phyloP scores from a whole-genome alignment of 805 yeast genomes.

The Ogataea ramenticola region DNA sequence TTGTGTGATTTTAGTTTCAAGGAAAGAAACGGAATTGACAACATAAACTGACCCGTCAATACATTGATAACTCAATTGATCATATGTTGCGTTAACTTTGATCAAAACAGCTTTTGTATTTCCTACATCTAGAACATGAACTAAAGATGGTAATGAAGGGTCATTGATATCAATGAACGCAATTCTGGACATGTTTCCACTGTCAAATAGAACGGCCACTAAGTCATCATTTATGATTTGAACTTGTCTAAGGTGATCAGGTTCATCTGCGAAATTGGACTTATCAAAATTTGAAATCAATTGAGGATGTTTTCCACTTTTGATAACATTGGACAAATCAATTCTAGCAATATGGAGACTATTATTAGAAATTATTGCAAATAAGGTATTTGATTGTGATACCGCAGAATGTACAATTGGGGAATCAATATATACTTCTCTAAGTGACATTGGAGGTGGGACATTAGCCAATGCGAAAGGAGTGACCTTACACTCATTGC shows the following conservation, averaged over 20 bases:
- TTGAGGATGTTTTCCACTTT: slow-evolving; percentile 40
- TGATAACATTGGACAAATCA: slow-evolving; percentile 34
- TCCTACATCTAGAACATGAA: slow-evolving; percentile 34
- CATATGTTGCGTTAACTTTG: slow-evolving; percentile 47
- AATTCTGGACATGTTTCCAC: slow-evolving; percentile 41
- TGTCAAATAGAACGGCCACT: slow-evolving; percentile 57
- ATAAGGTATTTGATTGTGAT: slow-evolving; percentile 46
- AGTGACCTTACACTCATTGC: slow-evolving; percentile 60
- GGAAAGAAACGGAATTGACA: slow-evolving; percentile 21
- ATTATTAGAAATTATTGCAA: slow-evolving; percentile 51
- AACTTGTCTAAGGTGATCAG: slow-evolving; percentile 55
- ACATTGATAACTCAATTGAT: slow-evolving; percentile 47
- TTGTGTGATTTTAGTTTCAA: slow-evolving; percentile 29
- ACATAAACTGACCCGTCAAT: slow-evolving; percentile 52
- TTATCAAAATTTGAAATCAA: slow-evolving; percentile 25
- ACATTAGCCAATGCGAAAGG: slow-evolving; percentile 81
- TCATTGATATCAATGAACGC: slow-evolving; percentile 42
- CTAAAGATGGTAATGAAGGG: slow-evolving; percentile 31
- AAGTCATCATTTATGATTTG: slow-evolving; percentile 44
- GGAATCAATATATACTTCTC: slow-evolving; percentile 50
- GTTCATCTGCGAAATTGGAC: slow-evolving; percentile 28
- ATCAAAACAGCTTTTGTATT: slow-evolving; percentile 47
- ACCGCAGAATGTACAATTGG: slow-evolving; percentile 62
- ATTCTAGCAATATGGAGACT: slow-evolving; percentile 39
- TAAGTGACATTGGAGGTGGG: slow-evolving; percentile 87